phyloP scores from a whole-genome alignment of 192 early-diverging fungal species.

The Gamsiella multidivaricata region DNA sequence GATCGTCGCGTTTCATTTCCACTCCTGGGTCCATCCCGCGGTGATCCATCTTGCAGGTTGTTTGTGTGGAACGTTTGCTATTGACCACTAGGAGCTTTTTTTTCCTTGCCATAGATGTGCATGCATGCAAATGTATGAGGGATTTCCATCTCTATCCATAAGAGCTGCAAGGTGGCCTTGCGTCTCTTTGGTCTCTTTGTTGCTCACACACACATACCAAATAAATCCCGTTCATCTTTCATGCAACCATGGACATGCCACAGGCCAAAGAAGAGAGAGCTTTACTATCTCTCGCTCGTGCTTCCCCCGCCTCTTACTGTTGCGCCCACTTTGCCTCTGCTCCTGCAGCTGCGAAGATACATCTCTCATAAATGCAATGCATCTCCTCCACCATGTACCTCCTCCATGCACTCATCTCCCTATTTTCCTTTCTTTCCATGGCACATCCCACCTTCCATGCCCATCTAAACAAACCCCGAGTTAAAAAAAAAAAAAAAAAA shows the following conservation, averaged over 20 bases:
- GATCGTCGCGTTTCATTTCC: background rate
- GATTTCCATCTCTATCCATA: background rate
- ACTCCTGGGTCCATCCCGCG: background rate
- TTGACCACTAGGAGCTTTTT: no score
- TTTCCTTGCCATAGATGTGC: background rate
- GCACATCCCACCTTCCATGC: no score
- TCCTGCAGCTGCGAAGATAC: no score
- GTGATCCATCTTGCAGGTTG: background rate
- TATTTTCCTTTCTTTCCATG: no score
- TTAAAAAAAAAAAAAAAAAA: background rate
- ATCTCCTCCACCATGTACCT: background rate
- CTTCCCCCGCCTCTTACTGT: no score
- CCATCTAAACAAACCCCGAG: no score
- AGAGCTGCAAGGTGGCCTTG: constrained; percentile 5
- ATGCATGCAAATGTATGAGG: background rate
- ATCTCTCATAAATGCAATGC: background rate
- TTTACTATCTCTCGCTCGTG: background rate
- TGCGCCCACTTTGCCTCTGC: background rate
- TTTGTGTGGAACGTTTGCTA: background rate
- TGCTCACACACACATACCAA: background rate
- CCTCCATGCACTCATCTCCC: background rate
- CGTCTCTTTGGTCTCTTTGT: background rate
- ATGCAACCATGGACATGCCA: background rate
- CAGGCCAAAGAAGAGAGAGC: background rate
- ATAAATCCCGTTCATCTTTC: no score